Conservation (phyloP, 2,329 filamentous ascomycete genomes). For the Colletotrichum gigasporum region DNA sequence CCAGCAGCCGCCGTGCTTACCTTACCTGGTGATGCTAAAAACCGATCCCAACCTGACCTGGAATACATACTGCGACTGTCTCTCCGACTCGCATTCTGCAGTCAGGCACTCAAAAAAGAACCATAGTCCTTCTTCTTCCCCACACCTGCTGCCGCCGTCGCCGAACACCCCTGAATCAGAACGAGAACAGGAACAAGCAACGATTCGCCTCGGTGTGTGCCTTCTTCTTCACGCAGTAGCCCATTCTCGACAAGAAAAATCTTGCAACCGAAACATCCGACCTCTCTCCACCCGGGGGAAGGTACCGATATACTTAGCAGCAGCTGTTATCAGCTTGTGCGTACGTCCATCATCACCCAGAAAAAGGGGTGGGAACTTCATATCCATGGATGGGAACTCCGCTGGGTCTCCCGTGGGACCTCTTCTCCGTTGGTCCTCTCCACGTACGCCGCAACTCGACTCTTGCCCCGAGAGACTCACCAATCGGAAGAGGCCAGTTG, state of each 20-base stretch:
- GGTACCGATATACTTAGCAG: too few species aligned
- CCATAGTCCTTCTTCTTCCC: neutral
- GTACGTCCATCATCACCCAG: too few species aligned
- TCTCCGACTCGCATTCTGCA: neutral
- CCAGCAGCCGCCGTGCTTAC: constrained; percentile 1
- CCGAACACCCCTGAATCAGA: constrained; percentile 12
- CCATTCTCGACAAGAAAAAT: too few species aligned
- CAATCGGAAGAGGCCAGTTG: too few species aligned
- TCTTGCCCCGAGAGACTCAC: too few species aligned
- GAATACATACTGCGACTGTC: too few species aligned
- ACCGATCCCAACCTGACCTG: too few species aligned
- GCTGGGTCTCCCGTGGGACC: constrained; percentile 12
- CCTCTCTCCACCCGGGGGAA: too few species aligned
- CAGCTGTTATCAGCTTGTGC: too few species aligned
- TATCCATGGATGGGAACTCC: constrained; percentile 16
- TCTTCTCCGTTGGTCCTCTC: too few species aligned
- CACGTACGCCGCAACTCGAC: too few species aligned
- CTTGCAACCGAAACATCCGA: neutral
- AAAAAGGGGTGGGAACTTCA: constrained; percentile 5
- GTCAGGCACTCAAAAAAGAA: too few species aligned
- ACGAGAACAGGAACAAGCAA: neutral
- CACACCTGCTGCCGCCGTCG: neutral
- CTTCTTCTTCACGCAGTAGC: neutral
- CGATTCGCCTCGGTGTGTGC: constrained; percentile 9
- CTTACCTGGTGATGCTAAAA: neutral